phyloP scores from a whole-genome alignment of 768 basidiomycete genomes.

The Trametes gibbosa region DNA sequence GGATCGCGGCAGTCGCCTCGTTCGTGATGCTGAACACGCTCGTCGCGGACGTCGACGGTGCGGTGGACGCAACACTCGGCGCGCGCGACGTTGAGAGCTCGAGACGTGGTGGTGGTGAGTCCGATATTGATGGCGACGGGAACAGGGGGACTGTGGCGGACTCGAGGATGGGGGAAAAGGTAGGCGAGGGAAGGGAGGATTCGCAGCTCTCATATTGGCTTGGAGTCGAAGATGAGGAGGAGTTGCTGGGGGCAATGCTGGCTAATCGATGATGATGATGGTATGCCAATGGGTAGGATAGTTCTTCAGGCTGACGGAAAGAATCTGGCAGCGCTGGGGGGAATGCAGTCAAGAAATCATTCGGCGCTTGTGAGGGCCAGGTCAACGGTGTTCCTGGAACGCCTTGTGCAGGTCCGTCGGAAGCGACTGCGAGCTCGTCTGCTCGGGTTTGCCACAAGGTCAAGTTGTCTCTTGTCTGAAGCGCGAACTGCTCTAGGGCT shows the following conservation, averaged over 20 bases:
- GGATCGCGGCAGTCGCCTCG: slow-evolving; percentile 42
- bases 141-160: not conserved
- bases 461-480: slow-evolving; percentile 69
- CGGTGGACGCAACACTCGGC: slow-evolving; percentile 21
- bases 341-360: slow-evolving; percentile 52
- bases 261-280: slow-evolving; percentile 17
- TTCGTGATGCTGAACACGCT: slow-evolving; percentile 19
- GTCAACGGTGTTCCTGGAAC: slow-evolving; percentile 12
- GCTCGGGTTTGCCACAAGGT: slow-evolving; percentile 60
- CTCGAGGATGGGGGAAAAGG: slow-evolving; percentile 14
- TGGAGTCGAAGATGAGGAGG: slow-evolving; percentile 18
- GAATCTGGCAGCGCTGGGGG: slow-evolving; percentile 53
- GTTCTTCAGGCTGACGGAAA: slow-evolving; percentile 28
- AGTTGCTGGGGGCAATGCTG: slow-evolving; percentile 19
- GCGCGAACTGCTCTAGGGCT: slow-evolving; percentile 70
- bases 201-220: slow-evolving; percentile 29
- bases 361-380: slow-evolving; percentile 33
- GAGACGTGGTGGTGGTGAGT: slow-evolving; percentile 8
- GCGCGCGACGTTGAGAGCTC: slow-evolving; percentile 13
- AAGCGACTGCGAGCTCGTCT: slow-evolving; percentile 35
- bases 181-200: slow-evolving; percentile 25
- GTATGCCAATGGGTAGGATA: slow-evolving; percentile 21
- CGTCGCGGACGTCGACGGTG: slow-evolving; percentile 3
- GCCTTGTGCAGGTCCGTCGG: slow-evolving; percentile 2
- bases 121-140: slow-evolving; percentile 12